Evolutionary conservation across 805 yeast genomes (phyloP), one percentile per base, ranked within the genome.

Genomic region (Zygoascus biomembranicola): DNA sequence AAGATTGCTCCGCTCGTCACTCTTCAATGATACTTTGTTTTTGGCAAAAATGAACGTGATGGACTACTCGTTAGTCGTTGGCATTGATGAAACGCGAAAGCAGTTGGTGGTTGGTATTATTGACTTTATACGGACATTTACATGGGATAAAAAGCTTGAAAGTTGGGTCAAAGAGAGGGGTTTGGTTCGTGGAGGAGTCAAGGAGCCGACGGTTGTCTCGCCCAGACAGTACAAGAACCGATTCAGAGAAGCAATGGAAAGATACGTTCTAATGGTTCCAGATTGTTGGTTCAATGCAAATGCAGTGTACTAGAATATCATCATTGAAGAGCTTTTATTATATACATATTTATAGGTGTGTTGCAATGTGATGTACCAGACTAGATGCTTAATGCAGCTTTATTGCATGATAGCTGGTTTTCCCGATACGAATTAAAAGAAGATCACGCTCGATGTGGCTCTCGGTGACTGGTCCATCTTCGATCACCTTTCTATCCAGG

Each of bases 151-250:
- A 69, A 94, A 90, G 69, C 80, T 94, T 28, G 99, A 94, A 67
- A 90, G 95, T 66, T 94, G 99, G 99, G 99, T 94, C 39, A 94
- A 94, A 66, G 99, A 95, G 53, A 86, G 88, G 62, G 90, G 92
- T 1, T 73, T 94, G 39, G 96, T 92, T 44, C 83, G 87, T 1
- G 87, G 89, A 41, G 85, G 85, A 50, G 87, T 89, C 1, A 92
- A 87, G 62, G 96, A 87, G 59, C 99, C 99, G 0, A 94, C 99
- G 0, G 96, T 94, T 32, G 92, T 94, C 8, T 92, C 99, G 0
- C 99, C 99, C 1, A 82, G 90, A 62, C 99, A 94, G 69, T 94
- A 94, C 68, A 85, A 95, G 61, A 88, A 85, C 54, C 74, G 99
- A 59, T 94, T 94, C 66, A 77, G 99, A 59, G 98, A 92, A 65